Evolutionary conservation across 371 early-diverging fungal species (phyloP).

Genomic region (Scutellospora calospora): DNA sequence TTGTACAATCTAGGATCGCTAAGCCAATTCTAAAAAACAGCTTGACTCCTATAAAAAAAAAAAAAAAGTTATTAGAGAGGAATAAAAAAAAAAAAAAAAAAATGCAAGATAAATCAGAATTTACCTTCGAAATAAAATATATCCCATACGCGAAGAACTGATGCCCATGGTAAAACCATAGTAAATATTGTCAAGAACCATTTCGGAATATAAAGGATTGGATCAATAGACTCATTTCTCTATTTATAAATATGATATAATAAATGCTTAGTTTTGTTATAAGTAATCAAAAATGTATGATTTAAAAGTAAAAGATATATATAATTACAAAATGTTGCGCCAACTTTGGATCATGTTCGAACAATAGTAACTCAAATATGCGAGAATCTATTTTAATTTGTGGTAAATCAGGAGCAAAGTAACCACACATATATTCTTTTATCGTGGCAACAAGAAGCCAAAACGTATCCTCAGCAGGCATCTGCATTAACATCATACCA

Average conservation of each 20-base stretch:
- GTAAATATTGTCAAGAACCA: slow-evolving; percentile 96
- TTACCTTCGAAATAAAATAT: slow-evolving; percentile 85
- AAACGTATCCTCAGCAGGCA: slow-evolving; percentile 86
- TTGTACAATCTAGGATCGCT: slow-evolving; percentile 72
- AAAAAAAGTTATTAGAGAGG: neutral
- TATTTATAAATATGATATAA: slow-evolving; percentile 2
- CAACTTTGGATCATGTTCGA: slow-evolving; percentile 76
- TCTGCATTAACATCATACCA: slow-evolving; percentile 91
- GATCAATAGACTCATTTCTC: slow-evolving; percentile 59
- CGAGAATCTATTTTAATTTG: slow-evolving; percentile 84
- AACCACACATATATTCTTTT: slow-evolving; percentile 78
- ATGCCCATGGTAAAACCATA: slow-evolving; percentile 89
- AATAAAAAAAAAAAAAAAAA: neutral
- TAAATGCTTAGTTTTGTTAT: neutral
- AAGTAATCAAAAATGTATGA: no score
- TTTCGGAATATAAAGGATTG: slow-evolving; percentile 90
- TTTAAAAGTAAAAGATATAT: no score
- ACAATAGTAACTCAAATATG: slow-evolving; percentile 83
- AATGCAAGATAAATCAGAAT: neutral
- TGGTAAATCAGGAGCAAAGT: slow-evolving; percentile 77
- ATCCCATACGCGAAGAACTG: slow-evolving; percentile 94
- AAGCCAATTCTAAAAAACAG: slow-evolving; percentile 86
- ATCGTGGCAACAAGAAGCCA: slow-evolving; percentile 88
- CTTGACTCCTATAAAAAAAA: slow-evolving; percentile 66
- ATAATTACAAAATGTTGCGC: slow-evolving; percentile 73